phyloP scores from a whole-genome alignment of 768 basidiomycete genomes.

The Leccinum disarticulatum region DNA sequence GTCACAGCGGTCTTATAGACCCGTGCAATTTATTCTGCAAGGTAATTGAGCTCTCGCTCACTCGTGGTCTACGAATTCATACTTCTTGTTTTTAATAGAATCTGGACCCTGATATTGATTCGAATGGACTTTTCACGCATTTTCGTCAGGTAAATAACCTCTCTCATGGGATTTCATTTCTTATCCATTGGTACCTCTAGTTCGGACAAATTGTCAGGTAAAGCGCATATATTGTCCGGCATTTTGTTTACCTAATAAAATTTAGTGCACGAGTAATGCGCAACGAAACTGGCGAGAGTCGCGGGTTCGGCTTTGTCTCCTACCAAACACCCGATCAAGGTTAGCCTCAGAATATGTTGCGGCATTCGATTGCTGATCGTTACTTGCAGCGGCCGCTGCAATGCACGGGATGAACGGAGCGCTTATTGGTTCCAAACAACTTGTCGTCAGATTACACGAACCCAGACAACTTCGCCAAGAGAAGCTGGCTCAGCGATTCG shows the following conservation, averaged over 20 bases:
- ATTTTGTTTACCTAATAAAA: background rate
- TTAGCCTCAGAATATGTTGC: conserved; percentile 24
- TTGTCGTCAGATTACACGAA: conserved; percentile 87
- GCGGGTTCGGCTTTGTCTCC: conserved; percentile 91
- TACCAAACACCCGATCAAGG: conserved; percentile 84
- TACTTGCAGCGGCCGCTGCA: conserved; percentile 60
- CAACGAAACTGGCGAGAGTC: conserved; percentile 75
- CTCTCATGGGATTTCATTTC: conserved; percentile 8
- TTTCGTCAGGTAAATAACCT: conserved; percentile 63
- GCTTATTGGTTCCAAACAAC: conserved; percentile 67
- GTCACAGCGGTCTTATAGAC: conserved; percentile 86
- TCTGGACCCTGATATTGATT: conserved; percentile 81
- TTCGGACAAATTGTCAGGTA: conserved; percentile 91
- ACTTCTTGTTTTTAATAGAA: conserved; percentile 49
- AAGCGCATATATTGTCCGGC: conserved; percentile 5
- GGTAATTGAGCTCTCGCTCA: conserved; percentile 38
- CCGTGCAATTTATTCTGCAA: conserved; percentile 92
- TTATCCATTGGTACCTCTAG: conserved; percentile 37
- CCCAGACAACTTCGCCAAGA: conserved; percentile 90
- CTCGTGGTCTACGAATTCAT: conserved; percentile 2
- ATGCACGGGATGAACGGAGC: conserved; percentile 81
- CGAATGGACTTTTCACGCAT: conserved; percentile 78
- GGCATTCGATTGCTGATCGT: conserved; percentile 2
- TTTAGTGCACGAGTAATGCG: conserved; percentile 88
- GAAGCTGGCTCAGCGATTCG: conserved; percentile 82